Evolutionary conservation across 495 filamentous ascomycete species (phyloP), one percentile per base, ranked within the genome.

Genomic region (Saxophila tyrrhenica): DNA sequence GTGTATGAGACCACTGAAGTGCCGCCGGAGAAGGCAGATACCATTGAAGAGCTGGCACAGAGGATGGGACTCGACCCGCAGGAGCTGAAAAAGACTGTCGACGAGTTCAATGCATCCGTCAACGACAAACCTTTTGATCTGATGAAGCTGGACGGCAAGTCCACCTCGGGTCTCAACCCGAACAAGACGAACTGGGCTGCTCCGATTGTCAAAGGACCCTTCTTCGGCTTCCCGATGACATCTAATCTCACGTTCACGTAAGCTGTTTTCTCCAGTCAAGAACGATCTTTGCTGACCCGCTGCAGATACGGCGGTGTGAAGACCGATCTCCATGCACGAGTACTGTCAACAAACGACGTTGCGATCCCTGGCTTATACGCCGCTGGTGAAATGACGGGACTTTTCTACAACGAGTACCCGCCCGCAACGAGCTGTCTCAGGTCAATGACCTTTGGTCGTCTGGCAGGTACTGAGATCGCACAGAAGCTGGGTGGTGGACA

Each of bases 151-250:
- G 61, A 65, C 48, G 61, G 56, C 17, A 65, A 65, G 47, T 44
- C 60, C 9, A 63, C 60, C 2, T 51, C 48, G 0, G 62, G 62
- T 2, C 50, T 65, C 10, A 23, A 21, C 19, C 57, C 54, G 16
- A 61, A 65, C 48, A 65, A 65, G 57, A 61, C 57, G 1, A 65
- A 65, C 32, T 65, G 63, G 63, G 63, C 63, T 16, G 58, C 55
- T 16, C 50, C 53, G 23, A 60, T 64, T 50, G 25, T 20, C 2
- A 61, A 54, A 39, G 50, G 48, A n/a, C 61, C 58, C 0, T 64
- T 58, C 49, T 64, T 58, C 39, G 61, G 61, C 23, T 64, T 49
- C 35, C 50, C 39, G 10, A 44, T 52, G 56, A 59, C 42, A 5
- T 48, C 51, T 2, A 48, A 59, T 17, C 45, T 59, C 3, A 59